phyloP scores from a whole-genome alignment of 2,329 filamentous ascomycete species.

The Fusarium veterinarium region DNA sequence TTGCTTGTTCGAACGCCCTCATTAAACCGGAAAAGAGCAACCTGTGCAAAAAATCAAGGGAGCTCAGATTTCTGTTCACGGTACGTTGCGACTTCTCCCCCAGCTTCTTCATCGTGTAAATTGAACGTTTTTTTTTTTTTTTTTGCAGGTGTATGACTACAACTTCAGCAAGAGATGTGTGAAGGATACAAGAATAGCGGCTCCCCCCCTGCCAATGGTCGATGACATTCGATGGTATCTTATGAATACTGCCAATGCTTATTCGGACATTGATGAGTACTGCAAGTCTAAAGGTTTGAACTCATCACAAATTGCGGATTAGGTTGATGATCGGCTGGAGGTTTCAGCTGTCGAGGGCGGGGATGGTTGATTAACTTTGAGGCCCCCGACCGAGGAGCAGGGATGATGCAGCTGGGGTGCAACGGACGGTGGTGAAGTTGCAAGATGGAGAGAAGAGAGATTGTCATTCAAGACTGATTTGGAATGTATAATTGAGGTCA shows the following conservation, averaged over 20 bases:
- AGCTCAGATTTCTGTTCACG: neutral
- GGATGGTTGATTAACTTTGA: slow-evolving; percentile 4
- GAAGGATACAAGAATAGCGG: neutral
- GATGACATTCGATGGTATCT: neutral
- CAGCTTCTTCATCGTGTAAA: too few relatives aligned
- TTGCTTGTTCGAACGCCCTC: neutral
- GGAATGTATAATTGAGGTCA: neutral
- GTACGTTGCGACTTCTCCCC: neutral
- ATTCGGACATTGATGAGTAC: neutral
- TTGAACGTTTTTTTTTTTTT: neutral
- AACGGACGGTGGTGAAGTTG: neutral
- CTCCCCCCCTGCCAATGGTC: neutral
- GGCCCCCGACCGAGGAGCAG: slow-evolving; percentile 22
- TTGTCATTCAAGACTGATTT: too few relatives aligned
- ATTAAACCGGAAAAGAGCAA: neutral
- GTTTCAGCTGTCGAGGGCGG: neutral
- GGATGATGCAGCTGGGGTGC: slow-evolving; percentile 9
- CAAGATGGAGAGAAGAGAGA: neutral
- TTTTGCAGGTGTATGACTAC: neutral
- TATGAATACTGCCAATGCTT: neutral
- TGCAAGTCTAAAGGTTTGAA: neutral
- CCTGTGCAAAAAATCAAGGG: neutral
- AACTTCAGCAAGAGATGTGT: neutral
- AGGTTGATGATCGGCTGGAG: neutral
- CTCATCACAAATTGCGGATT: neutral